phyloP scores from a whole-genome alignment of 768 basidiomycete genomes.

The Rhizopogon vesiculosus region DNA sequence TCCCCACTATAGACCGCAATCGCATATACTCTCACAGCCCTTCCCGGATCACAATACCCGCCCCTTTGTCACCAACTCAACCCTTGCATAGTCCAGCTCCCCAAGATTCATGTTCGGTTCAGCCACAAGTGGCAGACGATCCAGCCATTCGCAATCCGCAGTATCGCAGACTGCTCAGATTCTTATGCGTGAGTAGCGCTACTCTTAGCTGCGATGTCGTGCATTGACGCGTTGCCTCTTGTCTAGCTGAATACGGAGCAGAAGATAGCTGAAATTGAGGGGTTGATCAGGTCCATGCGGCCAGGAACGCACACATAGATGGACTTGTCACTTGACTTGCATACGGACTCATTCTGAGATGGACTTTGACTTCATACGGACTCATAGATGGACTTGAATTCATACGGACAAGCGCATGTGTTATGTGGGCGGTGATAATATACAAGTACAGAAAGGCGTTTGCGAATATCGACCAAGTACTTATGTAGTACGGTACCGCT shows the following conservation, averaged over 20 bases:
- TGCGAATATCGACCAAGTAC: too few species aligned
- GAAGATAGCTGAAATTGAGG: neutral
- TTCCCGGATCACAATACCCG: neutral
- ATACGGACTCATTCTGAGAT: too few species aligned
- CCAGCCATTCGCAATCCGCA: neutral
- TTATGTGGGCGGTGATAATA: too few species aligned
- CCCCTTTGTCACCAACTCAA: neutral
- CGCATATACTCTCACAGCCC: neutral
- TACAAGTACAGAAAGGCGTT: too few species aligned
- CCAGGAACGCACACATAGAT: neutral
- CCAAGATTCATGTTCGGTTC: neutral
- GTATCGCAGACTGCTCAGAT: neutral
- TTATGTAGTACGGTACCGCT: too few species aligned
- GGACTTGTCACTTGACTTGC: neutral
- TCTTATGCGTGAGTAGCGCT: neutral
- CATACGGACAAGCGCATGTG: too few species aligned
- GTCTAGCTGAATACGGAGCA: neutral
- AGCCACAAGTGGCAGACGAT: neutral
- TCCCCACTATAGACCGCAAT: neutral
- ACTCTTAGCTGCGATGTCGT: too few species aligned
- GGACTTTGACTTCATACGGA: too few species aligned
- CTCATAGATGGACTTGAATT: too few species aligned
- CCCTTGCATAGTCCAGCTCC: neutral
- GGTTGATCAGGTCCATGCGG: neutral
- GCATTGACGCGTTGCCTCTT: neutral